Base-by-base conservation (phyloP, 306 rosid genomes). In the Senna siamea region DNA sequence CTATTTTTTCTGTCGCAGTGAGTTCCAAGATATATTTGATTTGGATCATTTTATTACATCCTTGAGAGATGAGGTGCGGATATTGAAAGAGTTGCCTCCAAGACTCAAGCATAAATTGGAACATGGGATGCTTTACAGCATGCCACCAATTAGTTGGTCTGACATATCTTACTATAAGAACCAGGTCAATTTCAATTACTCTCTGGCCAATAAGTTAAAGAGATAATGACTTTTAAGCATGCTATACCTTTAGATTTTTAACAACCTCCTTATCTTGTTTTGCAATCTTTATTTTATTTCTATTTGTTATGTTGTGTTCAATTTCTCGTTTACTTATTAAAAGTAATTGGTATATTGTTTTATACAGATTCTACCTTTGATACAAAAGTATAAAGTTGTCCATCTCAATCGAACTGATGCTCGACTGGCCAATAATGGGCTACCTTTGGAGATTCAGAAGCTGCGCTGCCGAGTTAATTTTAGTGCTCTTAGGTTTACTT, bases 121-220 rank as follows among this genome's bases (percentile, higher is more conserved):
- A 52, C 73, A 73, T 34, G 98, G 97, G 41, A 85, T 79, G 43
- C 60, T 93, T 73, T 90, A 93, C 82, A 87, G 83, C 73, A 90
- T 90, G 98, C 92, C 98, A 26, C 98, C 98, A 14, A 66, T 93
- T 71, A 93, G 98, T 83, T 93, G 98, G 98, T 93, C 98, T 64
- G 98, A 90, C 66, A 85, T 93, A 73, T 87, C 96, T 38, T 93
- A 93, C 79, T 93, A 93, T 68, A 84, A 66, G 71, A 81, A 89
- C 41, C 97, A 89, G 96, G 98, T 88, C 17, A 66, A 83, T 78
- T 55, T 73, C 37, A 38, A 37, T 34, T 18, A 69, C 34, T 18
- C 64, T 53, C 46, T 20, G 75, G 14, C n/a, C 20, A 22, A 9
- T 35, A 12, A 19, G 46, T 76, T 76, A 73, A 10, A 26, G 44